These are phyloP conservation scores for Austroboletus olivaceoglutinosus DNA, from an alignment of 1,284 basidiomycete species.

Conservation along the genomic window DNA sequence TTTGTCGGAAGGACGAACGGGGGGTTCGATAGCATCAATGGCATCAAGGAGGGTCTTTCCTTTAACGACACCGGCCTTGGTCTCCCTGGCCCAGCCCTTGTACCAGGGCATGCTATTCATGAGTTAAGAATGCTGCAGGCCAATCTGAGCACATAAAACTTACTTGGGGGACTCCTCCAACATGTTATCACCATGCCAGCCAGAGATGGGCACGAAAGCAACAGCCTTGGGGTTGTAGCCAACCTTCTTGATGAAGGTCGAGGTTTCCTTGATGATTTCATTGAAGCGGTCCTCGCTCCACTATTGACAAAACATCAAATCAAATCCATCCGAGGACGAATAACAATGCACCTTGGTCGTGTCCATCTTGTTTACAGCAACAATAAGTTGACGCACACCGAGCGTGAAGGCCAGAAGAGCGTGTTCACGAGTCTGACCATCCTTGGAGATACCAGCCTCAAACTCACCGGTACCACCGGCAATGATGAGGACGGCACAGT, in stretches of 20 bases:
- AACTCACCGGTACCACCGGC: constrained; percentile 99
- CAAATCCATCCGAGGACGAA: not conserved
- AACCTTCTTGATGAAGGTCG: constrained; percentile 99
- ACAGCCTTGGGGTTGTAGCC: constrained; percentile 99
- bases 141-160: constrained; percentile 26
- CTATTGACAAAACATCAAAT: constrained; percentile 40
- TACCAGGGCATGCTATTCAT: constrained; percentile 92
- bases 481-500: constrained; percentile 99
- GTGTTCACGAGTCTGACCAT: constrained; percentile 99
- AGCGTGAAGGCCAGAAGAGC: constrained; percentile 99
- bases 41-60: constrained; percentile 99
- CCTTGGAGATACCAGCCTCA: constrained; percentile 99
- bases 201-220: constrained; percentile 99
- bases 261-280: constrained; percentile 99
- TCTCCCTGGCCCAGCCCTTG: constrained; percentile 99
- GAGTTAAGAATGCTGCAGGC: constrained; percentile 7
- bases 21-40: constrained; percentile 99
- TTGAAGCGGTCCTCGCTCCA: constrained; percentile 99
- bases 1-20: constrained; percentile 95
- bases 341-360: constrained; percentile 73
- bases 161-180: constrained; percentile 94
- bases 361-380: constrained; percentile 99
- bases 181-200: constrained; percentile 99
- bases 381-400: constrained; percentile 99
- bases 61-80: constrained; percentile 89